Conservation (phyloP, 2,329 filamentous ascomycete species). For the Apiospora sp. region DNA sequence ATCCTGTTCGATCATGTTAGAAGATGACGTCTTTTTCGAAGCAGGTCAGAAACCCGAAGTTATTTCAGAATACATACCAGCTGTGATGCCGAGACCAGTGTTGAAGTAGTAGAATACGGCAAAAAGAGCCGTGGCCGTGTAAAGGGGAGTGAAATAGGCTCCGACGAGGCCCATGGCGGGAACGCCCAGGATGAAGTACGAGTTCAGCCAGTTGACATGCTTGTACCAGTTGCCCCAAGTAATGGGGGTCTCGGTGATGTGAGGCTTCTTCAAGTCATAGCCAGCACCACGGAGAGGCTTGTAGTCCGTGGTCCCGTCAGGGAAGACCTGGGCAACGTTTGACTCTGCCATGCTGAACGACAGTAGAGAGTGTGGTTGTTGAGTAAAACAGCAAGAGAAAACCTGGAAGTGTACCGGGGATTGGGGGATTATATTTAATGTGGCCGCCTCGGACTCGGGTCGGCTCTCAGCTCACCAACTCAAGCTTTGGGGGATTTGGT, state of each 20-base stretch:
- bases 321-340: constrained; percentile 50
- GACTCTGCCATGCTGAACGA: constrained; percentile 49
- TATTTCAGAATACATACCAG: constrained; percentile 34
- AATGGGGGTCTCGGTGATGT: constrained; percentile 84
- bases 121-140: constrained; percentile 44
- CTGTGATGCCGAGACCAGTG: constrained; percentile 46
- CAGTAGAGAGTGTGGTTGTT: constrained; percentile 1
- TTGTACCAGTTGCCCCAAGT: constrained; percentile 87
- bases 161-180: constrained; percentile 77
- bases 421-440: constrained; percentile 16
- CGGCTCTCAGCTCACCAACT: constrained; percentile 4
- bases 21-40: background rate
- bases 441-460: background rate
- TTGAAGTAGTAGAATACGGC: constrained; percentile 54
- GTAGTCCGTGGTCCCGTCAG: constrained; percentile 65
- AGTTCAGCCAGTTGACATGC: constrained; percentile 94
- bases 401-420: background rate
- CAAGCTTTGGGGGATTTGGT: constrained; percentile 19
- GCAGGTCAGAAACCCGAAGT: background rate
- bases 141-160: constrained; percentile 76
- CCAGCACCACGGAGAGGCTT: constrained; percentile 55
- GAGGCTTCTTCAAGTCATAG: constrained; percentile 73
- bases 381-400: background rate
- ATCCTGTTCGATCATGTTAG: constrained; percentile 35
- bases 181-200: constrained; percentile 79